Conservation (phyloP, 2,329 filamentous ascomycete species). For the Proliferodiscus dingleyae region DNA sequence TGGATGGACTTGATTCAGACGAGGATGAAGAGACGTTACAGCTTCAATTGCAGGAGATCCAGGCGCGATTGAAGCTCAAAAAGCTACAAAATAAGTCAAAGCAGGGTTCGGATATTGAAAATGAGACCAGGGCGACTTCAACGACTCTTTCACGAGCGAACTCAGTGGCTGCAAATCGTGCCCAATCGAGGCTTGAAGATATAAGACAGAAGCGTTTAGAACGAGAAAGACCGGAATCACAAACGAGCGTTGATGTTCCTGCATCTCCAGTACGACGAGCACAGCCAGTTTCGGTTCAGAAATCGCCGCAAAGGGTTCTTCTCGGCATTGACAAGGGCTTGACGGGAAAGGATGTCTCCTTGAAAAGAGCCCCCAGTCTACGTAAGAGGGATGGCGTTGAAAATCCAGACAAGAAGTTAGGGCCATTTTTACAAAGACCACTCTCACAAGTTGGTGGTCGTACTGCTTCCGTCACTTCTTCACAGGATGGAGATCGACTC, state of each 20-base stretch:
- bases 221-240: slow-evolving; percentile 29
- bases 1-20: slow-evolving; percentile 34
- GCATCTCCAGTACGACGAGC: slow-evolving; percentile 63
- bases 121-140: slow-evolving; percentile 14
- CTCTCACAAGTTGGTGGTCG: slow-evolving; percentile 27
- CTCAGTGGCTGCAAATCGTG: slow-evolving; percentile 24
- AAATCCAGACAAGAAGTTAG: slow-evolving; percentile 29
- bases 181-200: slow-evolving; percentile 24
- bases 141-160: slow-evolving; percentile 18
- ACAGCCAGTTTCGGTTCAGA: slow-evolving; percentile 48
- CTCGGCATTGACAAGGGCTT: slow-evolving; percentile 88
- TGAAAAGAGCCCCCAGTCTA: slow-evolving; percentile 64
- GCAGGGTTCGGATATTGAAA: slow-evolving; percentile 28
- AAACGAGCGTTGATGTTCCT: slow-evolving; percentile 63
- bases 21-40: slow-evolving; percentile 83
- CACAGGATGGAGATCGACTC: slow-evolving; percentile 38
- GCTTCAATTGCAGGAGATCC: slow-evolving; percentile 80
- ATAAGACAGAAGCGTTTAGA: slow-evolving; percentile 21
- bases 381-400: slow-evolving; percentile 33
- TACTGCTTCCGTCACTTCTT: slow-evolving; percentile 11
- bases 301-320: slow-evolving; percentile 73
- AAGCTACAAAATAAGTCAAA: slow-evolving; percentile 65
- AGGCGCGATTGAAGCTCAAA: slow-evolving; percentile 83
- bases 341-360: slow-evolving; percentile 73
- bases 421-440: slow-evolving; percentile 42